These are phyloP conservation scores for Pelargonium myrrhifolium DNA, from an alignment of 441 rosid species.

Conservation along the genomic window DNA sequence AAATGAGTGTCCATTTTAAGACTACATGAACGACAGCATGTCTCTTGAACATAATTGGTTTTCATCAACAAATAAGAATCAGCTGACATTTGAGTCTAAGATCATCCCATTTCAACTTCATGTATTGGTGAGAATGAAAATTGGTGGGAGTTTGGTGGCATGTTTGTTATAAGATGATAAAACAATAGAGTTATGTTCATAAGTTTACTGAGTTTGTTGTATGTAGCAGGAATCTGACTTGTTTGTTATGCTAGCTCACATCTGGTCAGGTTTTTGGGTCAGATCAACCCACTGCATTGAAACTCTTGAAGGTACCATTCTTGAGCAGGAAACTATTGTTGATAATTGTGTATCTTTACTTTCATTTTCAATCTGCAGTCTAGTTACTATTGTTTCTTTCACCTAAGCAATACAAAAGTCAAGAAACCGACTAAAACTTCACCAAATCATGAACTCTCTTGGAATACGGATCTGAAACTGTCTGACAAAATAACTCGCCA, in stretches of 20 bases:
- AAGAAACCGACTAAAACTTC: no score
- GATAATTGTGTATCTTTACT: no score
- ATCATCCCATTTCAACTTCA: background rate
- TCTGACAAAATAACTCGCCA: no score
- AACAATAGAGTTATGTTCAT: background rate
- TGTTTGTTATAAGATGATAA: background rate
- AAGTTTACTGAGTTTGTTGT: background rate
- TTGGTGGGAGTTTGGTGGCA: background rate
- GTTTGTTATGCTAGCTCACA: slow-evolving; percentile 54
- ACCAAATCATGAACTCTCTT: no score
- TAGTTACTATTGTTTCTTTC: no score
- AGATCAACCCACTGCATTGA: slow-evolving; percentile 80
- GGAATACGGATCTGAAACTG: no score
- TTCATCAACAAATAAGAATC: background rate
- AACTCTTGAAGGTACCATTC: slow-evolving; percentile 72
- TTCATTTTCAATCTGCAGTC: no score
- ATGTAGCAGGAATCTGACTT: slow-evolving; percentile 2
- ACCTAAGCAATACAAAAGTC: no score
- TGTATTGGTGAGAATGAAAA: background rate
- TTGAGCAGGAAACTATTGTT: no score
- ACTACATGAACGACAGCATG: no score
- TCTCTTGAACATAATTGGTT: no score
- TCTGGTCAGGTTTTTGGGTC: slow-evolving; percentile 89
- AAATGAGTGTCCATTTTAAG: no score
- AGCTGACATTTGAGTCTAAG: background rate